These are phyloP conservation scores for Mycena kentingensis DNA, from an alignment of 768 basidiomycete genomes.

Conservation along the genomic window DNA sequence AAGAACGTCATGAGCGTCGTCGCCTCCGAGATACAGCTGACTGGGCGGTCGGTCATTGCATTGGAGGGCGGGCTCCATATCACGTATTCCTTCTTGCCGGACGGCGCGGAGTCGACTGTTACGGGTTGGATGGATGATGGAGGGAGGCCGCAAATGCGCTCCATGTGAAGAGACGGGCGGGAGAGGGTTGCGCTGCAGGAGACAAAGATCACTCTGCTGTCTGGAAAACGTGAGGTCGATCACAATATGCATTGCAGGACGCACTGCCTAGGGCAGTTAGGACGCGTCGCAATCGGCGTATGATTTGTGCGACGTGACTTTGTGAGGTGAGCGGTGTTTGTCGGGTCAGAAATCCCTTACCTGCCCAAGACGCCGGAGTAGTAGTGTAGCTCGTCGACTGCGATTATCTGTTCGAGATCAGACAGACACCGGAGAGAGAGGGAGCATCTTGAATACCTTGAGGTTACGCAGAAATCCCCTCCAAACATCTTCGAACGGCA, in stretches of 20 bases:
- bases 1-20: constrained; percentile 73
- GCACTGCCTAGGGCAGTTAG: constrained; percentile 77
- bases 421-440: neutral
- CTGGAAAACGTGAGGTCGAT: constrained; percentile 34
- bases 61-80: constrained; percentile 73
- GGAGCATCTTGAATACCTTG: constrained; percentile 38
- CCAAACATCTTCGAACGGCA: constrained; percentile 86
- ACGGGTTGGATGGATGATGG: constrained; percentile 64
- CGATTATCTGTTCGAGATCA: constrained; percentile 51
- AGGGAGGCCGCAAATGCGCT: constrained; percentile 68
- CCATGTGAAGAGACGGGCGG: constrained; percentile 77
- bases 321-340: neutral
- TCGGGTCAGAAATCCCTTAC: constrained; percentile 36
- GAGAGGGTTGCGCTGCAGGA: constrained; percentile 89
- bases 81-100: constrained; percentile 77
- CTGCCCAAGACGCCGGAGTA: constrained; percentile 82
- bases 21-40: constrained; percentile 67
- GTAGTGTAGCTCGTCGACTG: constrained; percentile 86
- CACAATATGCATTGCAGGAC: constrained; percentile 24
- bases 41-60: constrained; percentile 55
- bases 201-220: constrained; percentile 61
- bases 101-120: constrained; percentile 80
- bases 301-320: constrained; percentile 80
- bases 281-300: constrained; percentile 74
- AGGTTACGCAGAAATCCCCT: constrained; percentile 78